Evolutionary conservation across 2,329 filamentous ascomycete species (phyloP), one percentile per base, ranked within the genome.

Genomic region (Tolypocladium guangdongense): DNA sequence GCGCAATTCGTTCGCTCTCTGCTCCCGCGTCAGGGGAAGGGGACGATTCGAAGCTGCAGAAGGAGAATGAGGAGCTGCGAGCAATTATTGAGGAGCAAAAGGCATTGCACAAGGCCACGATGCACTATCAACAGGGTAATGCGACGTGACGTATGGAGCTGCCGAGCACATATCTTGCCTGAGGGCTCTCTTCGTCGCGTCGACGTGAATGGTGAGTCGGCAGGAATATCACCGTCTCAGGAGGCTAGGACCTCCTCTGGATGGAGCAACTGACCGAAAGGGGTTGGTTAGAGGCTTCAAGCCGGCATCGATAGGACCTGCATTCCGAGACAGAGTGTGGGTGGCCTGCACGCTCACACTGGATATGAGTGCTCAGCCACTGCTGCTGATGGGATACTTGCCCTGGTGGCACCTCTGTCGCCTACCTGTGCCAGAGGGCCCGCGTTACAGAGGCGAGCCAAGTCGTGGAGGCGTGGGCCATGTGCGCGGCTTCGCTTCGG

Each of bases 1-100:
- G 70, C 46, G 80, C 78, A 14, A 71, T 81, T 27, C 63, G 74
- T 4, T 69, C 73, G 7, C 73, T 82, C 48, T 55, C 59, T 7
- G 49, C 55, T 18, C 46, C 68, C 70, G 54, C 62, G 38, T 48
- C 56, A n/a, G 50, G 51, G 2, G 52, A 32, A 20, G 52, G 47
- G 35, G 58, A 56, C 18, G 60, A 63, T 38, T 37, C 56, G 2
- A 59, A 63, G 27, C 50, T 63, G 38, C 55, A 54, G 3, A 70
- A 67, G 52, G 73, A 76, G 55, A 74, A 75, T 53, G 67, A 72
- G 41, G 71, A 74, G 56, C 64, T 77, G 14, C 71, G 71, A 63
- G 65, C 71, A 47, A 69, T 77, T 56, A 68, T 77, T 49, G 68
- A 72, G 51, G 73, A 72, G 56, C 71, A 74, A 56, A 68, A 67